These are phyloP conservation scores for Ormosia semicastrata DNA, from an alignment of 306 rosid genomes.

Conservation along the genomic window DNA sequence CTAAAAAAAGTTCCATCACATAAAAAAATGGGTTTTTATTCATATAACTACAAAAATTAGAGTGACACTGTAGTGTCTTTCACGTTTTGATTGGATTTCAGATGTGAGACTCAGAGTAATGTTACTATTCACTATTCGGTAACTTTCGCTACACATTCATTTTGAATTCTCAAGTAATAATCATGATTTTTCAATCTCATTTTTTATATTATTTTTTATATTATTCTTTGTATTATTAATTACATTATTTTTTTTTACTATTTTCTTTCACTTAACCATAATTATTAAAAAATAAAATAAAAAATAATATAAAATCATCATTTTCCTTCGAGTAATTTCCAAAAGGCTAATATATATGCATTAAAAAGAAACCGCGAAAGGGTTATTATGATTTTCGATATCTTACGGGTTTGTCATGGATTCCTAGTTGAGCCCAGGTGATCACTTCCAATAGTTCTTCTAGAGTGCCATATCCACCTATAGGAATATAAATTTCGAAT, in stretches of 20 bases:
- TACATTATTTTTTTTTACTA: no score
- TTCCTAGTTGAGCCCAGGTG: conserved; percentile 83
- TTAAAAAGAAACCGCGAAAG: not conserved
- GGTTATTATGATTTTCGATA: not conserved
- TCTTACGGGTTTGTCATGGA: conserved; percentile 71
- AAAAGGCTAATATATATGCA: not conserved
- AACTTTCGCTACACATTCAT: not conserved
- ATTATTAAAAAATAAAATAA: no score
- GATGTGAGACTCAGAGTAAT: not conserved
- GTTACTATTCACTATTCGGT: not conserved
- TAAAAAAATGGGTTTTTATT: not conserved
- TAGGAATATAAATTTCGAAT: no score
- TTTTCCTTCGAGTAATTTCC: no score
- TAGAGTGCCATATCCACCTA: conserved; percentile 75
- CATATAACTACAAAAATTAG: not conserved
- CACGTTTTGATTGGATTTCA: not conserved
- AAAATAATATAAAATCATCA: no score
- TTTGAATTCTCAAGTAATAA: not conserved
- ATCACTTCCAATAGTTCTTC: conserved; percentile 75
- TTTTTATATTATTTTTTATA: no score
- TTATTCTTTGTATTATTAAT: no score
- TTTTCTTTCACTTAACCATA: no score
- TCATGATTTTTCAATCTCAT: no score
- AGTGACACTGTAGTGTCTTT: not conserved
- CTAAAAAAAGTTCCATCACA: not conserved